These are phyloP conservation scores for Pleurotus platypus DNA, from an alignment of 768 basidiomycete genomes.

Conservation along the genomic window DNA sequence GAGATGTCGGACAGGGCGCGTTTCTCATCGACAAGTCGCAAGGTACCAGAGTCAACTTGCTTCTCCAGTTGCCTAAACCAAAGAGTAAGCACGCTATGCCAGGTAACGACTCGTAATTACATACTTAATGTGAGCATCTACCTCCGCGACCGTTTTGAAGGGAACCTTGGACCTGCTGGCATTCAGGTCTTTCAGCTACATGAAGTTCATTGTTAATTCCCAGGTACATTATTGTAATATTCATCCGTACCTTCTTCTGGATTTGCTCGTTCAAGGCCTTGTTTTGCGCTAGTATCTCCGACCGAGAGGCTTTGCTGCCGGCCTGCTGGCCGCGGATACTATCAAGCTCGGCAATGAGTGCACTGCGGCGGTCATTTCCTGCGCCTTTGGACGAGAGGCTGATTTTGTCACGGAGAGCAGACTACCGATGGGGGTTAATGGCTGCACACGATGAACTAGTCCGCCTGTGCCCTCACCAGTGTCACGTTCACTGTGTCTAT, in stretches of 20 bases:
- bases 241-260: constrained; percentile 66
- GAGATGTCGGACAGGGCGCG: constrained; percentile 90
- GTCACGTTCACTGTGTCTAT: constrained; percentile 81
- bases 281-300: constrained; percentile 75
- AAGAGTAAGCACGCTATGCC: constrained; percentile 8
- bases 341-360: constrained; percentile 80
- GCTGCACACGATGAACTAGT: constrained; percentile 1
- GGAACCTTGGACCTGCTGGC: constrained; percentile 71
- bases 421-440: constrained; percentile 36
- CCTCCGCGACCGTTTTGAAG: constrained; percentile 80
- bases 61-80: constrained; percentile 69
- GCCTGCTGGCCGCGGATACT: constrained; percentile 76
- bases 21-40: constrained; percentile 96
- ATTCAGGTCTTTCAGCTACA: constrained; percentile 83
- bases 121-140: constrained; percentile 85
- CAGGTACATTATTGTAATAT: too few species aligned
- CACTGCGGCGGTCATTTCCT: constrained; percentile 67
- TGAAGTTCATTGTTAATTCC: not conserved
- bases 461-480: constrained; percentile 53
- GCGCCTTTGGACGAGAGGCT: constrained; percentile 54
- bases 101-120: constrained; percentile 19
- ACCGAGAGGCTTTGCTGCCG: constrained; percentile 63
- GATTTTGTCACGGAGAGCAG: constrained; percentile 74
- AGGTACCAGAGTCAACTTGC: constrained; percentile 85
- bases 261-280: constrained; percentile 74